These are phyloP conservation scores for Paecilomyces formosus DNA, from an alignment of 2,329 filamentous ascomycete genomes.

Conservation along the genomic window DNA sequence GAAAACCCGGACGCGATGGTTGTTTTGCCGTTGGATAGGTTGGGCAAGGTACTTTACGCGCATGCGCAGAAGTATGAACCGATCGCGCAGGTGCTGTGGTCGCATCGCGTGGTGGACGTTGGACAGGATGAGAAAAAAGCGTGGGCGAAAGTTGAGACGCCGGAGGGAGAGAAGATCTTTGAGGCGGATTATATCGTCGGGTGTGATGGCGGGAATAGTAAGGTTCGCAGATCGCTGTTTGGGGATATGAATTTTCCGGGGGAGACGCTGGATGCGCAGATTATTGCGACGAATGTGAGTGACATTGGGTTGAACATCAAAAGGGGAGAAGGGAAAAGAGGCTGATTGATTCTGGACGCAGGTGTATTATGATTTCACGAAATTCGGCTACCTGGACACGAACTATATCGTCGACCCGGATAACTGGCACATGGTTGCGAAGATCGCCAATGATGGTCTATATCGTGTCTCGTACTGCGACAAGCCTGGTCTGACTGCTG, in stretches of 20 bases:
- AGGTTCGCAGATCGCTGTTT: constrained; percentile 44
- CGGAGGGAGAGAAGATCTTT: constrained; percentile 4
- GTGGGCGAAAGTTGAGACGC: constrained; percentile 30
- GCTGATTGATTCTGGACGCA: constrained; percentile 16
- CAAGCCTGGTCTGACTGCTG: constrained; percentile 42
- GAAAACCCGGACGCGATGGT: constrained; percentile 32
- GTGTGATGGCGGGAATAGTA: constrained; percentile 42
- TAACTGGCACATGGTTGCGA: constrained; percentile 57
- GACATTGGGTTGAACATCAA: too few relatives aligned
- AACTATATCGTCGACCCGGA: constrained; percentile 58
- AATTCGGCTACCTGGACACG: constrained; percentile 19
- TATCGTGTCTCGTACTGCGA: constrained; percentile 61
- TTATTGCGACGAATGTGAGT: constrained; percentile 55
- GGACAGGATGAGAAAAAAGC: constrained; percentile 41
- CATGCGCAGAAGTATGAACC: constrained; percentile 25
- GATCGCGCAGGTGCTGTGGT: constrained; percentile 36
- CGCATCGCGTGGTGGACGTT: constrained; percentile 40
- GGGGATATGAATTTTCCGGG: constrained; percentile 47
- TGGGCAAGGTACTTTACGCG: constrained; percentile 35
- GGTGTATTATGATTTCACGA: constrained; percentile 56
- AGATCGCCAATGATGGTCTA: constrained; percentile 51
- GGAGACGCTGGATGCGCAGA: constrained; percentile 53
- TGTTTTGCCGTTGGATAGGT: constrained; percentile 36
- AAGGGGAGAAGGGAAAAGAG: too few relatives aligned
- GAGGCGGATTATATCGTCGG: constrained; percentile 49